phyloP scores from a whole-genome alignment of 352 stramenopile species.

The Globisporangium paroecandrum region DNA sequence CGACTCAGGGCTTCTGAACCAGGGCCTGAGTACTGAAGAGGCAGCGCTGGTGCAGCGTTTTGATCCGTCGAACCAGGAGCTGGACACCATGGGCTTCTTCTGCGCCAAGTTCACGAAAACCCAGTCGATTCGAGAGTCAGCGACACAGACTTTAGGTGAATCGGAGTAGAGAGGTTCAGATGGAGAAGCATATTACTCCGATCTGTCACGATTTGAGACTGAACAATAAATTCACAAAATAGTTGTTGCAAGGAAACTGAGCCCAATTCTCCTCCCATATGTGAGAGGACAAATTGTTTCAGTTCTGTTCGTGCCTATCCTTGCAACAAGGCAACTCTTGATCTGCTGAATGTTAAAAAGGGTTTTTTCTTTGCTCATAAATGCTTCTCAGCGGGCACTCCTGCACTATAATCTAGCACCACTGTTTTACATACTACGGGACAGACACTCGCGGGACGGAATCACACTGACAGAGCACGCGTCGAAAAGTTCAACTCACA shows the following conservation, averaged over 20 bases:
- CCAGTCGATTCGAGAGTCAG: slow-evolving; percentile 32
- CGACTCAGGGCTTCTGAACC: slow-evolving; percentile 58
- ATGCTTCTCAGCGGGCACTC: background rate
- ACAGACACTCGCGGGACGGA: too few relatives aligned
- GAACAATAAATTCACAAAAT: background rate
- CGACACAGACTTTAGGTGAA: background rate
- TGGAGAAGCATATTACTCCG: background rate
- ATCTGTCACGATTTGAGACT: background rate
- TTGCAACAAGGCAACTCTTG: background rate
- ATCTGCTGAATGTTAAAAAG: background rate
- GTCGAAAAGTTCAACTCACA: too few relatives aligned
- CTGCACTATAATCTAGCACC: too few relatives aligned
- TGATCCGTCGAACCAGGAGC: slow-evolving; percentile 67
- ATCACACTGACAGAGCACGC: too few relatives aligned
- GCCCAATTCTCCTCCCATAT: background rate
- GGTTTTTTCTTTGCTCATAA: background rate
- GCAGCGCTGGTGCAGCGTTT: slow-evolving; percentile 83
- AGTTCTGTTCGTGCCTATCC: background rate
- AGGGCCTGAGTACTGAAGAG: slow-evolving; percentile 74
- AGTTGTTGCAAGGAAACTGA: background rate
- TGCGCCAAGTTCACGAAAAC: slow-evolving; percentile 91
- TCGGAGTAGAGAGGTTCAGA: background rate
- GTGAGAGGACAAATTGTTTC: background rate
- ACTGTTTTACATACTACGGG: too few relatives aligned
- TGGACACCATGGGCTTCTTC: slow-evolving; percentile 95